Evolutionary conservation across 2,329 filamentous ascomycete species (phyloP).

Genomic region (Alternaria sp.): DNA sequence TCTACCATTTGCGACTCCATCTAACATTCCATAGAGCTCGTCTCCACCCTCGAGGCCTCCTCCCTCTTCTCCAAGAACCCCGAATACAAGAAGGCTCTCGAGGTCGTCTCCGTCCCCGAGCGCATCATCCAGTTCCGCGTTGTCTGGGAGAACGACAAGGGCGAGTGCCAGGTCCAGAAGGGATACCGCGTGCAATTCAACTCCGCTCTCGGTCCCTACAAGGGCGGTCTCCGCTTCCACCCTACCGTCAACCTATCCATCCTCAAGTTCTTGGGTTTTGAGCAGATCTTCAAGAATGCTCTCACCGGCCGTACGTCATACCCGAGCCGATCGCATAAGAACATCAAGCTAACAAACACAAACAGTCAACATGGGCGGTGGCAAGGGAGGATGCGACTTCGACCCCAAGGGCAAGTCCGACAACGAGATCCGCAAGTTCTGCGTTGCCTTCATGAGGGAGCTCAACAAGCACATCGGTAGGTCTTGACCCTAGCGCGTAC

Average conservation of each 20-base stretch:
- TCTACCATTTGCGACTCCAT: not conserved
- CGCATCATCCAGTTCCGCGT: conserved; percentile 97
- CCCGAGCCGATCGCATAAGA: not conserved
- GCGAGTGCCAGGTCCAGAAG: conserved; percentile 88
- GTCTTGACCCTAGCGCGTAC: conserved; percentile 19
- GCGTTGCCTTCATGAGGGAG: conserved; percentile 94
- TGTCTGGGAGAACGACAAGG: conserved; percentile 94
- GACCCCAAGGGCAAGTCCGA: conserved; percentile 99
- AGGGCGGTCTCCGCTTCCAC: conserved; percentile 95
- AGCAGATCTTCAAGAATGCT: conserved; percentile 99
- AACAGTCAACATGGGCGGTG: conserved; percentile 90
- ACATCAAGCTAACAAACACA: conserved; percentile 17
- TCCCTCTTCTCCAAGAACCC: conserved; percentile 93
- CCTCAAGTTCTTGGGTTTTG: conserved; percentile 97
- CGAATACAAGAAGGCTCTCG: conserved; percentile 90
- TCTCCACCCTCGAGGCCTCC: conserved; percentile 92
- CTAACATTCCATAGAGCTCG: conserved; percentile 73
- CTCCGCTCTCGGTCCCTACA: conserved; percentile 96
- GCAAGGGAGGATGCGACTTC: conserved; percentile 97
- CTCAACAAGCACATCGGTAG: conserved; percentile 85
- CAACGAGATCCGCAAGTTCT: conserved; percentile 97
- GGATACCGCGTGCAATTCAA: conserved; percentile 99
- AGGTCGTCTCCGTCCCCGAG: conserved; percentile 90
- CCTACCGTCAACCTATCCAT: conserved; percentile 80
- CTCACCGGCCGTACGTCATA: conserved; percentile 80